phyloP scores from a whole-genome alignment of 2,329 filamentous ascomycete species.

The Sporothrix schenckii region DNA sequence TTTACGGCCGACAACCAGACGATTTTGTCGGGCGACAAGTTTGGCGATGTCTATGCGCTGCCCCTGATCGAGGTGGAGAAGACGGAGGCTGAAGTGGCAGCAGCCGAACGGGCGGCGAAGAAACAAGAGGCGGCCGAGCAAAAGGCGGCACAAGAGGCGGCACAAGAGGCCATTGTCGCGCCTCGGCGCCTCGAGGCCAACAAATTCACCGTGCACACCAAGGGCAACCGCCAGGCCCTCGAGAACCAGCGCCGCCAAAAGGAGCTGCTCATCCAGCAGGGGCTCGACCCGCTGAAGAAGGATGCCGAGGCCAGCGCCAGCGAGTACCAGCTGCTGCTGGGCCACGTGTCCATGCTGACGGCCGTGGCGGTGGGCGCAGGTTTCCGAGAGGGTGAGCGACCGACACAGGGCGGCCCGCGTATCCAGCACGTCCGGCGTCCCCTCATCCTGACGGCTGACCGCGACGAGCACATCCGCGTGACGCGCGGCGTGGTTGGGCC shows the following conservation, averaged over 20 bases:
- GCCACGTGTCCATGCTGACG: constrained; percentile 94
- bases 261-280: constrained; percentile 41
- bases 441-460: constrained; percentile 60
- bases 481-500: constrained; percentile 65
- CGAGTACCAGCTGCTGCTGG: constrained; percentile 65
- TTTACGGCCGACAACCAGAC: constrained; percentile 70
- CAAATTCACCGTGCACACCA: constrained; percentile 64
- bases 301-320: constrained; percentile 41
- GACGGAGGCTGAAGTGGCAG: constrained; percentile 21
- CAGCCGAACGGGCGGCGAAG: background rate
- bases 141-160: background rate
- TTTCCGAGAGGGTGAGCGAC: constrained; percentile 38
- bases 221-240: constrained; percentile 63
- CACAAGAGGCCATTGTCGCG: constrained; percentile 43
- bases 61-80: constrained; percentile 60
- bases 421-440: constrained; percentile 34
- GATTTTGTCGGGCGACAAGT: constrained; percentile 89
- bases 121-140: background rate
- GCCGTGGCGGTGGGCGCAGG: constrained; percentile 62
- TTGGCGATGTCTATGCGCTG: constrained; percentile 91
- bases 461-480: constrained; percentile 79
- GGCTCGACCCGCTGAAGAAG: constrained; percentile 33
- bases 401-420: constrained; percentile 32
- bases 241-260: constrained; percentile 59
- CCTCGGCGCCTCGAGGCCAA: constrained; percentile 54